These are phyloP conservation scores for Aspergillus niger DNA, from an alignment of 2,329 filamentous ascomycete genomes.

Conservation along the genomic window DNA sequence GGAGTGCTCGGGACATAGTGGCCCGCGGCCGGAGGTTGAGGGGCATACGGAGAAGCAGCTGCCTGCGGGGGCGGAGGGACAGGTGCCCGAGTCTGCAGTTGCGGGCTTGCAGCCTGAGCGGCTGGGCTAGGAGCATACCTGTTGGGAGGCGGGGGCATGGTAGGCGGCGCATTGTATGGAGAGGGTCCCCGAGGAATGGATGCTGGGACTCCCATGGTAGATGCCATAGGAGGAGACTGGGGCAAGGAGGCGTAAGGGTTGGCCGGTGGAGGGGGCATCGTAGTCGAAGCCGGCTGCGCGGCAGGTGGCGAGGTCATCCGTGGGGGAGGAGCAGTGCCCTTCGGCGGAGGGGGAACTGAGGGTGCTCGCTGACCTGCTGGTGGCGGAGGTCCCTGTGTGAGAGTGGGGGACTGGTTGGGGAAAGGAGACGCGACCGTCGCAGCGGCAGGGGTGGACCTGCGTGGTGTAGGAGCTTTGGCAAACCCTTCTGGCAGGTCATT, in stretches of 20 bases:
- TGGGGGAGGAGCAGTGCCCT: constrained; percentile 68
- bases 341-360: constrained; percentile 80
- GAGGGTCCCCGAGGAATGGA: constrained; percentile 71
- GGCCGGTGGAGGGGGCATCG: constrained; percentile 60
- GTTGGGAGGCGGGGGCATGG: constrained; percentile 68
- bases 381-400: constrained; percentile 50
- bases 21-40: constrained; percentile 47
- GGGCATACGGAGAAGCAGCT: constrained; percentile 59
- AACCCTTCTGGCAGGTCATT: constrained; percentile 90
- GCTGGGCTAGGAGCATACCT: constrained; percentile 72
- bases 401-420: constrained; percentile 60
- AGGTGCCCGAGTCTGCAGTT: constrained; percentile 48
- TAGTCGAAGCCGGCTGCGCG: constrained; percentile 53
- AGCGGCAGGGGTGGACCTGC: constrained; percentile 72
- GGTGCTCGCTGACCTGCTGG: constrained; percentile 63
- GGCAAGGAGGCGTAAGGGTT: constrained; percentile 42
- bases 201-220: constrained; percentile 48
- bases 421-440: constrained; percentile 71
- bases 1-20: constrained; percentile 52
- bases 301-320: constrained; percentile 71
- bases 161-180: constrained; percentile 80
- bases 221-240: constrained; percentile 46
- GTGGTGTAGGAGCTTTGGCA: constrained; percentile 68
- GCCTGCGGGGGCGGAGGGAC: constrained; percentile 52
- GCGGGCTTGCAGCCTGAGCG: constrained; percentile 54